A percentile compares a stretch with the other conserved stretches of the same genome.
phyloP scores from a whole-genome alignment of 495 filamentous ascomycete genomes.

The Annulohypoxylon nitens region DNA sequence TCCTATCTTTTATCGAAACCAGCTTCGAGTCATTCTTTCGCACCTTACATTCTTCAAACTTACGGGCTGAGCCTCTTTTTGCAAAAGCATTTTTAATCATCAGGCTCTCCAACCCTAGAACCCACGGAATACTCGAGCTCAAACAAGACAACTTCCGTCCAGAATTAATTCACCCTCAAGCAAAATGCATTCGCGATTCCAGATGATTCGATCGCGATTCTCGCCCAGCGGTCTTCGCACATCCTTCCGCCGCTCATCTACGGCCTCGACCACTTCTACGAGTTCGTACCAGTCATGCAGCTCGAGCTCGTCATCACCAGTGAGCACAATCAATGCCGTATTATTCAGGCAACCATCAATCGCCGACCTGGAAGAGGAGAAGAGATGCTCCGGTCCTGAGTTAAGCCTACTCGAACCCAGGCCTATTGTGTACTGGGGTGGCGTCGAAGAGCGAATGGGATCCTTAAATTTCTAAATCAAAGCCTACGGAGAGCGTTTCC shows the following conservation, averaged over 20 bases:
- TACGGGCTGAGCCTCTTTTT: conserved; percentile 56
- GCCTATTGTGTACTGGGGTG: conserved; percentile 67
- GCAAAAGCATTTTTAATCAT: conserved; percentile 21
- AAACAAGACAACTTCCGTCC: background rate
- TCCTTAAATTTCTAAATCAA: conserved; percentile 43
- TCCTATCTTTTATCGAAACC: conserved; percentile 55
- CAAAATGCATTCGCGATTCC: conserved; percentile 66
- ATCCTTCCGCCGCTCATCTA: conserved; percentile 63
- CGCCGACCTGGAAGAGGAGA: conserved; percentile 62
- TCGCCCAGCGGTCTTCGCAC: conserved; percentile 60
- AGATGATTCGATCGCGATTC: conserved; percentile 63
- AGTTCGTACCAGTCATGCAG: conserved; percentile 57
- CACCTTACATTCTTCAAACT: conserved; percentile 46
- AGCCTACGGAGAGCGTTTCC: background rate
- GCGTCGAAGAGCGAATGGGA: conserved; percentile 67
- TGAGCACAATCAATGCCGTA: conserved; percentile 65
- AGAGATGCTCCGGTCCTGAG: conserved; percentile 59
- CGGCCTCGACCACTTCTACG: conserved; percentile 57
- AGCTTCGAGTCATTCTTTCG: conserved; percentile 47
- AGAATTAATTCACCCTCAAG: background rate
- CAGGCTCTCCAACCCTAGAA: conserved; percentile 4
- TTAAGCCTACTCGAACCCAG: conserved; percentile 66
- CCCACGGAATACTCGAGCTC: conserved; percentile 10
- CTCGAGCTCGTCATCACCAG: conserved; percentile 57
- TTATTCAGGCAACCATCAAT: conserved; percentile 62